These are phyloP conservation scores for Xerocomus brunneocitrinus DNA, from an alignment of 768 basidiomycete genomes.

Conservation along the genomic window DNA sequence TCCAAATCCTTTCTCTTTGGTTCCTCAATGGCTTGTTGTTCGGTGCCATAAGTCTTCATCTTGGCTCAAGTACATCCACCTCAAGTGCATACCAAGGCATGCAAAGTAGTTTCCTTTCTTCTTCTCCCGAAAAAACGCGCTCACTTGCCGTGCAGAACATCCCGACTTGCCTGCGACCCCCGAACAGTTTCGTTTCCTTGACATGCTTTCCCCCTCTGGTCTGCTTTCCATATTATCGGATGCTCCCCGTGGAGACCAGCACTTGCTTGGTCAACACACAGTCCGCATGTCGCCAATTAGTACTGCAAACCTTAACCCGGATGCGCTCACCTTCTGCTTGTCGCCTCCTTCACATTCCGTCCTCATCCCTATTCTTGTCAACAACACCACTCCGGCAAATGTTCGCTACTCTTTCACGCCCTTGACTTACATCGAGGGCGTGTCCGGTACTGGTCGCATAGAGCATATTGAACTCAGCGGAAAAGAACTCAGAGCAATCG, in stretches of 20 bases:
- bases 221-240: constrained; percentile 40
- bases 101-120: constrained; percentile 29
- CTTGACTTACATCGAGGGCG: constrained; percentile 44
- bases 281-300: constrained; percentile 92
- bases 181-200: constrained; percentile 44
- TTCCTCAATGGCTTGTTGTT: constrained; percentile 68
- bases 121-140: not conserved
- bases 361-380: constrained; percentile 80
- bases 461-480: constrained; percentile 53
- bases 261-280: constrained; percentile 83
- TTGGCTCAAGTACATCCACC: constrained; percentile 27
- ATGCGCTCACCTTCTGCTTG: constrained; percentile 69
- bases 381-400: constrained; percentile 76
- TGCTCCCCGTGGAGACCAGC: constrained; percentile 41
- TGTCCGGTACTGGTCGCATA: constrained; percentile 39
- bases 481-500: constrained; percentile 66
- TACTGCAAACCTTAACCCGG: constrained; percentile 85
- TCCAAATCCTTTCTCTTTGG: constrained; percentile 60
- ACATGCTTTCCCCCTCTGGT: constrained; percentile 49
- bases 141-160: constrained; percentile 24
- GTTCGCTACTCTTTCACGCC: constrained; percentile 73
- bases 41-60: constrained; percentile 62
- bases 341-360: constrained; percentile 48
- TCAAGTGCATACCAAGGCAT: constrained; percentile 18
- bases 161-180: constrained; percentile 40